Evolutionary conservation across 257 asterid genomes (phyloP), one percentile per base, ranked within the genome.

Genomic region (Gardenia jasminoides): DNA sequence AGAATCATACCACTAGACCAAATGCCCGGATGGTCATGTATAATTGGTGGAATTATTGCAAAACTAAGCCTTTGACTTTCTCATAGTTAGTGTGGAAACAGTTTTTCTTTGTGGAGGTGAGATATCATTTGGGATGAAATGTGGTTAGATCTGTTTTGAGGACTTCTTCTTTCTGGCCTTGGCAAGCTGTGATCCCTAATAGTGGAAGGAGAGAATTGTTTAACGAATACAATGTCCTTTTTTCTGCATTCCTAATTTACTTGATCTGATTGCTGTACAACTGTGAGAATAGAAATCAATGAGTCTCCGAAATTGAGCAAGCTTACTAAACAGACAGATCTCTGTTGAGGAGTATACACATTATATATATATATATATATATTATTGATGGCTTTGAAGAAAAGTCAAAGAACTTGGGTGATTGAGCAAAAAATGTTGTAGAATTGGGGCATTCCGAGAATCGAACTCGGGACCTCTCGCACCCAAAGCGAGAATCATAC

Each of bases 401-500:
- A 6, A 64, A 61, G 36, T 46, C 48, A 10, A 71, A 46, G 26
- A 28, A 4, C 7, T 48, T 6, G 30, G 64, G 48, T 36, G 64
- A 33, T 15, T 16, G 61, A 33, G 59, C 10, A 72, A 72, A 48
- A 65, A 0, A 65, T 26, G 11, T 36, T 64, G 15, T 36, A 36
- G 41, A 26, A 26, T 52, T 6, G 6, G 97, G 96, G 94, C 94
- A 89, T 92, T 91, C 94, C 92, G 87, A 88, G 92, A 88, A 88
- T 93, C 81, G 87, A 92, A 87, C 91, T 86, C 81, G 82, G 87
- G 92, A 86, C 96, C 93, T 86, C 92, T 85, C 91, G 92, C 92
- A 86, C 95, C 94, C 90, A 65, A 85, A 92, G 92, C 86, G 87
- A 88, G 97, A 89, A 90, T 90, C 93, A 88, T 92, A 85, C 90